These are phyloP conservation scores for Clathrospora elynae DNA, from an alignment of 2,329 filamentous ascomycete species.

Conservation along the genomic window DNA sequence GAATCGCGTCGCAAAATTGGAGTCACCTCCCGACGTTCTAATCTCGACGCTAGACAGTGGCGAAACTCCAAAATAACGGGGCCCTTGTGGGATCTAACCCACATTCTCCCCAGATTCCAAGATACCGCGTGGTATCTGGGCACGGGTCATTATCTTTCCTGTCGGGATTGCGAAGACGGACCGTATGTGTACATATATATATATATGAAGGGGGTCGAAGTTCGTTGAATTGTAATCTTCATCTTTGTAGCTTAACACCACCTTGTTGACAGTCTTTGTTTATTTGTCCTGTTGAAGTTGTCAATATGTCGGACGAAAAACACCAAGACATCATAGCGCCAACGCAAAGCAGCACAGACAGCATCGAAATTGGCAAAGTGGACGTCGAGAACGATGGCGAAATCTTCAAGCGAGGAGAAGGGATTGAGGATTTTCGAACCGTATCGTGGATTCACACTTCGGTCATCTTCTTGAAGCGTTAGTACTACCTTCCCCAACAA, in stretches of 20 bases:
- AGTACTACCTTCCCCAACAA: not conserved
- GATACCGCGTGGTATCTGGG: slow-evolving; percentile 12
- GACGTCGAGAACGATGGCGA: slow-evolving; percentile 50
- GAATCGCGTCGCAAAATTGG: slow-evolving; percentile 10
- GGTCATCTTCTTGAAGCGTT: slow-evolving; percentile 59
- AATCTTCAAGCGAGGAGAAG: slow-evolving; percentile 56
- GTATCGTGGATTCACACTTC: slow-evolving; percentile 59
- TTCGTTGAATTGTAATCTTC: too few relatives aligned
- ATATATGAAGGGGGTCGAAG: too few relatives aligned
- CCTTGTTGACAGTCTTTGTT: too few relatives aligned
- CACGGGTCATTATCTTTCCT: slow-evolving; percentile 7
- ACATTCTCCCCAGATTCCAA: slow-evolving; percentile 34
- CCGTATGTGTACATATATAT: too few relatives aligned
- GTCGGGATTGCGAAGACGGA: too few relatives aligned
- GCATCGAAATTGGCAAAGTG: slow-evolving; percentile 28
- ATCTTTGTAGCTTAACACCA: too few relatives aligned
- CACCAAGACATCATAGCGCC: slow-evolving; percentile 31
- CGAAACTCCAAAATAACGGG: slow-evolving; percentile 32
- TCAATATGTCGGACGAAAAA: slow-evolving; percentile 35
- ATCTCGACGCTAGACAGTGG: slow-evolving; percentile 22
- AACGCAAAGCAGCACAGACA: slow-evolving; percentile 26
- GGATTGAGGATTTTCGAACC: slow-evolving; percentile 59
- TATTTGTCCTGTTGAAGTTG: slow-evolving; percentile 2
- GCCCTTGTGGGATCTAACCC: slow-evolving; percentile 12
- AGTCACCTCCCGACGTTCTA: slow-evolving; percentile 9